Percentiles rank a stretch among this genome's conserved stretches.
phyloP scores from a whole-genome alignment of 179 eudicot species.

The Beta lomatogona region DNA sequence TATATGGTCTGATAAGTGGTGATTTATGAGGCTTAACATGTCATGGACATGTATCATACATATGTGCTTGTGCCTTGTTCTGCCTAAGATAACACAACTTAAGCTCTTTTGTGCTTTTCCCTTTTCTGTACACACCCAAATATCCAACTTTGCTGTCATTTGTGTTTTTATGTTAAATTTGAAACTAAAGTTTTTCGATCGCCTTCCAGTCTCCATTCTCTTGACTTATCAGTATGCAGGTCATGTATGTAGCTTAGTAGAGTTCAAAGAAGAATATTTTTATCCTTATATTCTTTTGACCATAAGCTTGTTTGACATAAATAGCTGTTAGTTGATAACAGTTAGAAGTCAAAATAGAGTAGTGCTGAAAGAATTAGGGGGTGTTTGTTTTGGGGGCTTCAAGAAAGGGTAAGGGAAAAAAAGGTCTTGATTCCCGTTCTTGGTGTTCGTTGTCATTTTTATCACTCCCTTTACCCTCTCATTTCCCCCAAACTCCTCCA shows the following conservation, averaged over 20 bases:
- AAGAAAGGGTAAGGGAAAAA: too few relatives aligned
- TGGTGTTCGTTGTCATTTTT: too few relatives aligned
- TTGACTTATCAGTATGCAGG: background rate
- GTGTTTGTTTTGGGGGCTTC: too few relatives aligned
- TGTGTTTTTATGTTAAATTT: background rate
- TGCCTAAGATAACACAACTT: background rate
- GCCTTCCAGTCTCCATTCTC: background rate
- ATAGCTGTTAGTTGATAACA: too few relatives aligned
- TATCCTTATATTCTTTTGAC: background rate
- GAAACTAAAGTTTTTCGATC: background rate
- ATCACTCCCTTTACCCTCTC: too few relatives aligned
- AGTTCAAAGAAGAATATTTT: background rate
- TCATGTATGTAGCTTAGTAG: background rate
- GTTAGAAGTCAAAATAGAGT: too few relatives aligned
- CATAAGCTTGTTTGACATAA: too few relatives aligned
- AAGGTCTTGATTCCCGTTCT: too few relatives aligned
- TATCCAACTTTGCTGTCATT: background rate
- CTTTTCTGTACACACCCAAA: background rate
- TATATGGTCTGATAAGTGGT: background rate
- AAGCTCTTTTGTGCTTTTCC: background rate
- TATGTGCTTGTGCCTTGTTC: background rate
- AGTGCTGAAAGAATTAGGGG: too few relatives aligned
- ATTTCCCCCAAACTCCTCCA: too few relatives aligned
- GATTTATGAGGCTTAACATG: background rate
- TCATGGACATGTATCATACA: background rate